Evolutionary conservation across 805 yeast genomes (phyloP).

Genomic region (Pichia scutulata): DNA sequence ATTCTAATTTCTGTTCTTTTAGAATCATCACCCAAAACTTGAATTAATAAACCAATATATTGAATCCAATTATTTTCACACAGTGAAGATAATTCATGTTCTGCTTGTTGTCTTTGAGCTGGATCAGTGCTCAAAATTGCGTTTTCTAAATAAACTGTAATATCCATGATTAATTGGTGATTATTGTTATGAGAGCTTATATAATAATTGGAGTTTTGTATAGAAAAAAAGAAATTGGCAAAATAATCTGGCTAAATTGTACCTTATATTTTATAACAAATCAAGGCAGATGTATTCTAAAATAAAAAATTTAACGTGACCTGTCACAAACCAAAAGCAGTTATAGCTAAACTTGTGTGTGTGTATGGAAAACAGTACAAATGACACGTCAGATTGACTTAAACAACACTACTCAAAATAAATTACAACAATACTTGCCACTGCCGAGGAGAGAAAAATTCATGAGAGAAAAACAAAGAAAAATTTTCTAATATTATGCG

Average conservation of each 20-base stretch:
- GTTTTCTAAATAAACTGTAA: slow-evolving; percentile 65
- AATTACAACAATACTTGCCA: background rate
- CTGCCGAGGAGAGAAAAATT: background rate
- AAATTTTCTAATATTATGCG: background rate
- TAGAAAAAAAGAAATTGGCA: background rate
- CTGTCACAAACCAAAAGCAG: background rate
- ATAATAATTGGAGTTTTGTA: background rate
- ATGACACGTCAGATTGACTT: background rate
- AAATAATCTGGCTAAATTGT: background rate
- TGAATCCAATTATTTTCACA: slow-evolving; percentile 71
- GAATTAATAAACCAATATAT: slow-evolving; percentile 62
- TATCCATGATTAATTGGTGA: slow-evolving; percentile 38
- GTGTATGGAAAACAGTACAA: background rate
- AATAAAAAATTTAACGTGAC: background rate
- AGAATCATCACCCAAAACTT: slow-evolving; percentile 58
- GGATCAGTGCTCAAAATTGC: slow-evolving; percentile 69
- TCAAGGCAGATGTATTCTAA: background rate
- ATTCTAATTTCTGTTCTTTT: slow-evolving; percentile 76
- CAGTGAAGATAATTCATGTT: slow-evolving; percentile 60
- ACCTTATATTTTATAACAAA: background rate
- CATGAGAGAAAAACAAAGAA: background rate
- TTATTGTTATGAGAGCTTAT: background rate
- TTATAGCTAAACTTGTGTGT: background rate
- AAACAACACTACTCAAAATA: background rate
- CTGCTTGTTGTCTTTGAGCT: slow-evolving; percentile 65